phyloP scores from a whole-genome alignment of 164 flowering plant genomes.

The Umbilicus rupestris region DNA sequence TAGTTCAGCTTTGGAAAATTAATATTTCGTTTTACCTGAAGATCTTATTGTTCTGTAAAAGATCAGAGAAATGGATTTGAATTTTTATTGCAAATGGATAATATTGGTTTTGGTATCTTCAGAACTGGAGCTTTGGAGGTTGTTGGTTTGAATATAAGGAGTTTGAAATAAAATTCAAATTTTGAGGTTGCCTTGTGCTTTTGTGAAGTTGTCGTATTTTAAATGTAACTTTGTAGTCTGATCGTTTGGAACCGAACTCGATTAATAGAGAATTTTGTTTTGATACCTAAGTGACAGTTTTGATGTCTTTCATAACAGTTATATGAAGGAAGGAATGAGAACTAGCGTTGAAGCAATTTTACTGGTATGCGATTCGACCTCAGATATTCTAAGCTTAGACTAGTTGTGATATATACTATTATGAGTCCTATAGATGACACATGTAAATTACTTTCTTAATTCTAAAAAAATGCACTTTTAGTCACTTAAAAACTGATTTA shows the following conservation, averaged over 20 bases:
- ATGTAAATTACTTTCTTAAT: background rate
- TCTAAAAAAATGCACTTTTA: background rate
- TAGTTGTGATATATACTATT: background rate
- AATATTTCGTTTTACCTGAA: too few species aligned
- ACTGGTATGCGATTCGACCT: conserved; percentile 34
- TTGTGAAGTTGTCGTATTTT: too few species aligned
- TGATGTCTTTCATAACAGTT: conserved; percentile 32
- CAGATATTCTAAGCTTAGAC: too few species aligned
- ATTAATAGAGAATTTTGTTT: background rate
- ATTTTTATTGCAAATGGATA: too few species aligned
- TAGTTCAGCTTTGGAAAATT: too few species aligned
- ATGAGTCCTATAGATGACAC: background rate
- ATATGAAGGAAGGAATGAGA: conserved; percentile 98
- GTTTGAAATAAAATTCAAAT: background rate
- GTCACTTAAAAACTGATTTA: background rate
- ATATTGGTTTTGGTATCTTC: too few species aligned
- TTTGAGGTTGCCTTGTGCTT: too few species aligned
- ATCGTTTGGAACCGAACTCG: background rate
- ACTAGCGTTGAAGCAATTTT: conserved; percentile 96
- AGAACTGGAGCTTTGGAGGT: too few species aligned
- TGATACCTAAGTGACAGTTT: conserved; percentile 5
- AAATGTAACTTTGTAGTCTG: background rate
- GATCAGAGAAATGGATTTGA: too few species aligned
- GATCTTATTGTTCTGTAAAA: too few species aligned
- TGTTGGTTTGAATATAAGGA: too few species aligned